phyloP scores from a whole-genome alignment of 2,329 filamentous ascomycete genomes.

The Stagonosporopsis cucurbitacearum region DNA sequence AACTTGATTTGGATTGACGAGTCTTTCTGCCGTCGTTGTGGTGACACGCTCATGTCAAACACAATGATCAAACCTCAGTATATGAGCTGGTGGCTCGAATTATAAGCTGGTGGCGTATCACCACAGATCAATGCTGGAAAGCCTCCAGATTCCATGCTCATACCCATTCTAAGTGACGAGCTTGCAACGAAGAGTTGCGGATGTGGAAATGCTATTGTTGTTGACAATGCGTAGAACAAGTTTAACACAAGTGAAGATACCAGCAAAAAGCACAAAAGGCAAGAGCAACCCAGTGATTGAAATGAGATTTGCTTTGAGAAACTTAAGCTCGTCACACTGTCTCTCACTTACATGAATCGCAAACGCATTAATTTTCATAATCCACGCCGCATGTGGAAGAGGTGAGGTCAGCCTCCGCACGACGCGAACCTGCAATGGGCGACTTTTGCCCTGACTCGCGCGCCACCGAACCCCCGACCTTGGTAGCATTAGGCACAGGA shows the following conservation, averaged over 20 bases:
- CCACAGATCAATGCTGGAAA: no score
- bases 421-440: conserved; percentile 24
- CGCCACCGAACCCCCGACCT: conserved; percentile 24
- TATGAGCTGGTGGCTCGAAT: no score
- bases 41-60: no score
- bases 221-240: no score
- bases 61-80: no score
- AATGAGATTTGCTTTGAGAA: not conserved
- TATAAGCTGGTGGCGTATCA: no score
- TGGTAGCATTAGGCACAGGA: conserved; percentile 31
- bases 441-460: conserved; percentile 31
- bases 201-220: not conserved
- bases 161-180: no score
- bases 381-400: conserved; percentile 5
- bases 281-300: not conserved
- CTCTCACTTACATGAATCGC: not conserved
- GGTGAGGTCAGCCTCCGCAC: conserved; percentile 12
- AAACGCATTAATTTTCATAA: not conserved
- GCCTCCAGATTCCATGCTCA: no score
- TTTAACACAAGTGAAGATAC: not conserved
- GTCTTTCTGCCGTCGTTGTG: not conserved
- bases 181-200: not conserved
- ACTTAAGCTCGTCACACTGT: not conserved
- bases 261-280: not conserved
- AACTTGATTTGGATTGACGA: not conserved